These are phyloP conservation scores for Patellifolia procumbens DNA, from an alignment of 179 eudicot species.

Conservation along the genomic window DNA sequence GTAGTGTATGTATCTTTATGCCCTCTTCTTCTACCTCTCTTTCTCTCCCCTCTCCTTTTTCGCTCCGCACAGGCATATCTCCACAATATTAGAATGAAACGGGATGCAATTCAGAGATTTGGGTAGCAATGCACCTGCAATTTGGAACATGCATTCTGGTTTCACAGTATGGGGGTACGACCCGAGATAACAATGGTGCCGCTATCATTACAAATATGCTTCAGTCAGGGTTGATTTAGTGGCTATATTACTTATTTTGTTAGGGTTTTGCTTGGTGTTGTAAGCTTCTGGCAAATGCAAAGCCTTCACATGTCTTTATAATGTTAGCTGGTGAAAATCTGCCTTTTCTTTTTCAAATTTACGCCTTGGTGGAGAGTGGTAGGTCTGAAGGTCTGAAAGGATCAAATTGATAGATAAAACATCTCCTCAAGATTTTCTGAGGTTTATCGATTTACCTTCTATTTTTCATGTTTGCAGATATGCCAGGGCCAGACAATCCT, in stretches of 20 bases:
- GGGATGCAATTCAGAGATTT: too few relatives aligned
- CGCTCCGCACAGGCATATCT: too few relatives aligned
- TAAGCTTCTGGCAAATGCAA: not conserved
- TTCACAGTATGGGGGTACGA: not conserved
- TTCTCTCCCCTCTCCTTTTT: too few relatives aligned
- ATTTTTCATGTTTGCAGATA: conserved; percentile 51
- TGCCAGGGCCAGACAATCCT: conserved; percentile 65
- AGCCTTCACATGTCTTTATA: not conserved
- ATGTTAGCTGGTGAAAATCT: not conserved
- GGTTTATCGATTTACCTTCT: not conserved
- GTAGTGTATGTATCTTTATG: not conserved
- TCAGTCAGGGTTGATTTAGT: not conserved
- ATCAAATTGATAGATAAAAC: not conserved
- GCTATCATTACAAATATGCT: not conserved
- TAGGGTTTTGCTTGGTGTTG: not conserved
- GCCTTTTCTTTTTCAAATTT: not conserved
- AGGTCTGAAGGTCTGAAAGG: not conserved
- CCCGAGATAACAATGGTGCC: not conserved
- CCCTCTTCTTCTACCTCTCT: not conserved
- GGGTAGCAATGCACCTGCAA: too few relatives aligned
- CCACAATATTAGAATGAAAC: too few relatives aligned
- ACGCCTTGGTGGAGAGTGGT: not conserved
- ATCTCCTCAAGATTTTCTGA: conserved; percentile 12
- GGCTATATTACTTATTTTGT: not conserved
- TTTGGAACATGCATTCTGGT: not conserved